Evolutionary conservation across 1,284 basidiomycete genomes (phyloP), one percentile per base, ranked within the genome.

Genomic region (Gymnopus androsaceus): DNA sequence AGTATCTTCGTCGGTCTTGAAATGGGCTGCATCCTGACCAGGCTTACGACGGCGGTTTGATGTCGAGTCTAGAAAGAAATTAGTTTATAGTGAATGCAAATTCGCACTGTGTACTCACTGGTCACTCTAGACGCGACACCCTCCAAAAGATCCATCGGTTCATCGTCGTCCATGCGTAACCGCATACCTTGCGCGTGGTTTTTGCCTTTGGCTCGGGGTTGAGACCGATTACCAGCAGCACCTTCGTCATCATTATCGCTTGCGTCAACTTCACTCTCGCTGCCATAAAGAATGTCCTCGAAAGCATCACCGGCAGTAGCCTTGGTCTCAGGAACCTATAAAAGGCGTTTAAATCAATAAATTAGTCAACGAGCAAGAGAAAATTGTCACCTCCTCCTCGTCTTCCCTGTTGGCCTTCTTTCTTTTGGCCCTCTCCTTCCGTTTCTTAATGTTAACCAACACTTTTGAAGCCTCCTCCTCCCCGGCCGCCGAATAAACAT

Each of bases 281-380:
- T 95, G 44, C 94, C 95, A 68, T 98, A 97, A 14, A 98, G 75
- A 1, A 96, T 92, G 69, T 98, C 94, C 69, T 98, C 95, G 63
- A 97, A 98, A 0, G 94, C 94, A 68, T 95, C 90, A 7, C 93
- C 93, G 4, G 84, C 79, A 2, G 75, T 76, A 51, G 68, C 80
- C 69, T 81, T 86, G 41, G 66, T 68, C 48, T 68, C 63, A 37
- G 72, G 70, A 34, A 58, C 70, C 76, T 82, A 12, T 4, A 47
- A n/a, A 54, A 14, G 23, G n/a, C 21, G 25, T 21, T 15, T 41
- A 3, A 30, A 28, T 42, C 27, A 21, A 21, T 17, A 15, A 15
- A 2, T n/a, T 21, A 37, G 38, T 4, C n/a, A 7, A 42, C 17
- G 31, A 34, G 33, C 14, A 52, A 41, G 12, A 54, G 51, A n/a